Percentiles rank a stretch among this genome's conserved stretches.
phyloP scores from a whole-genome alignment of 78 protist species.

The Chrysochromulina parva region DNA sequence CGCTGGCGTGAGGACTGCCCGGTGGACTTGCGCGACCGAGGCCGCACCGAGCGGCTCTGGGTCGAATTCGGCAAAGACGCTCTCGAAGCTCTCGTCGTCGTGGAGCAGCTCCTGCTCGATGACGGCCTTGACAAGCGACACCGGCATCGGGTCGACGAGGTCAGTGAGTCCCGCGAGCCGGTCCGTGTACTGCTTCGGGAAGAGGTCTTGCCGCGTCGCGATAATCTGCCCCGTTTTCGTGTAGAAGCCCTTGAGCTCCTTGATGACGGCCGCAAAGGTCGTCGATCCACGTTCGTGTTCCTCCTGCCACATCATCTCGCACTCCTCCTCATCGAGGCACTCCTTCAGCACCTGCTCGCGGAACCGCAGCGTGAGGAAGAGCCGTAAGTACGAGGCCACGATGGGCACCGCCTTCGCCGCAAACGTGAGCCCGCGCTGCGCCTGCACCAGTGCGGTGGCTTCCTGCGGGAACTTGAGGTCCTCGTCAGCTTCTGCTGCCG shows the following conservation, averaged over 20 bases:
- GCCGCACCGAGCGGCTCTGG: constrained; percentile 57
- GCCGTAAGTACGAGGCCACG: not conserved
- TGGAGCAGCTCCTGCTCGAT: constrained; percentile 20
- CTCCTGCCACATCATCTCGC: not conserved
- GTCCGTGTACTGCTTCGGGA: constrained; percentile 47
- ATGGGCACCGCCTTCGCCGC: not conserved
- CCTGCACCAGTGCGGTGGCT: not conserved
- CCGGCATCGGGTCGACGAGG: constrained; percentile 20
- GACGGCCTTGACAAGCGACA: not conserved
- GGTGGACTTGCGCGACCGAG: constrained; percentile 62
- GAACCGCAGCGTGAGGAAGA: not conserved
- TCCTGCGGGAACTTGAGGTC: no score
- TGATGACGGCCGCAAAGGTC: not conserved
- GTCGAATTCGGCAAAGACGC: constrained; percentile 41
- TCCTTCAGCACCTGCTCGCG: not conserved
- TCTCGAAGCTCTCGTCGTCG: not conserved
- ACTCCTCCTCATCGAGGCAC: constrained; percentile 6
- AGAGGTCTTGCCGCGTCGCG: constrained; percentile 44
- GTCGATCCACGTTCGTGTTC: constrained; percentile 29
- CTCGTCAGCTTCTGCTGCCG: no score
- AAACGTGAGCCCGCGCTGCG: not conserved
- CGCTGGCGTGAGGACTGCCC: constrained; percentile 27
- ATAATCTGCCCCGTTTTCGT: constrained; percentile 38
- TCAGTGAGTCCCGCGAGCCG: constrained; percentile 15
- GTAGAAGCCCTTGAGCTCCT: constrained; percentile 49